Evolutionary conservation across 2,329 filamentous ascomycete species (phyloP), one percentile per base, ranked within the genome.

Genomic region (Atkinsonella hypoxylon): DNA sequence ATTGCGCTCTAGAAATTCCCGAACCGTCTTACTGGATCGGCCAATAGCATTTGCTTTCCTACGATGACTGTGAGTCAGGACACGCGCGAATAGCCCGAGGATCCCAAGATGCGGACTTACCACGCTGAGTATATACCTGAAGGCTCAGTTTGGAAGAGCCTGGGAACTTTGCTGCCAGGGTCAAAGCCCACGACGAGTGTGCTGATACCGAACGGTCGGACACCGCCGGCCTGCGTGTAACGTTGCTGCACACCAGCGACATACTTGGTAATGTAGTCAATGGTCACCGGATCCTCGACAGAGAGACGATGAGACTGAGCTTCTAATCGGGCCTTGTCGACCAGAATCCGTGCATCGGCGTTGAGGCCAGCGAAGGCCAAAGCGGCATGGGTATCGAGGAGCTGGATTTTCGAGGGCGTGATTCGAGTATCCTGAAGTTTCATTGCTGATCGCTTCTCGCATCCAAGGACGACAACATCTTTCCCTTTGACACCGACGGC

Each of bases 1-100:
- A 74, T 98, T 96, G 67, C 94, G 85, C 74, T 98, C 93, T 59
- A 98, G 81, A 72, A 98, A 98, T 68, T 98, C 93, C 63, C 93
- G 87, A 52, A 98, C 93, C 10, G 93, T 98, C 80, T 98, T 98
- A 80, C 89, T 95, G 49, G 91, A 97, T 64, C 93, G 86, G 52
- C 93, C 93, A 64, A 98, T 98, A 52, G 93, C 93, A 66, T 98
- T 98, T 62, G 93, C 94, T 79, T 98, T 97, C 93, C 93, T 97
- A 59, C 42, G 17, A 6, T 32, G 6, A 18, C 17, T 52, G 51
- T 53, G 7, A 53, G 48, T 12, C 22, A 30, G 42, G 39, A 44
- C 49, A 49, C 49, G 45, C 42, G 48, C 58, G 51, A 59, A 55
- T 6, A 48, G 17, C 10, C 20, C 17, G 20, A 22, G 22, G 34